Evolutionary conservation across 2,329 filamentous ascomycete genomes (phyloP).

Genomic region (Davidsoniella australis): DNA sequence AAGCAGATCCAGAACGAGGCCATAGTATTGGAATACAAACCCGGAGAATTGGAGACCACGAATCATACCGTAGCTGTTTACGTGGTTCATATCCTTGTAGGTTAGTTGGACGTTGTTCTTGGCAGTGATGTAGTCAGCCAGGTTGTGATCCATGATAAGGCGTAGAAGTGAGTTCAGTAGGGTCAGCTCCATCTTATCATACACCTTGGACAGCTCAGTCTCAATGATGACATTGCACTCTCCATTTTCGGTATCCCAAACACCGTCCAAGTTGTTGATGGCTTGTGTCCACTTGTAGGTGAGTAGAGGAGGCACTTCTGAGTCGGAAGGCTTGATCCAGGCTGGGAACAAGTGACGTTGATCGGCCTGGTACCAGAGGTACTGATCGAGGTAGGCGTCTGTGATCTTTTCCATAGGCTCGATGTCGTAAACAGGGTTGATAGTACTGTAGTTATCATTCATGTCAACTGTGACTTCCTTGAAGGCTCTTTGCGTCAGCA

Average conservation of each 20-base stretch:
- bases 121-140: constrained; percentile 96
- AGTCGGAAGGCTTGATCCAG: constrained; percentile 98
- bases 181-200: constrained; percentile 97
- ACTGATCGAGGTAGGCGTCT: constrained; percentile 95
- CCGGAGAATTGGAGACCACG: constrained; percentile 94
- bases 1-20: constrained; percentile 81
- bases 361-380: constrained; percentile 97
- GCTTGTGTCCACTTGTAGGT: constrained; percentile 99
- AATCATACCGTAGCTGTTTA: constrained; percentile 97
- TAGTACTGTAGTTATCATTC: constrained; percentile 99
- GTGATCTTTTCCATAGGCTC: constrained; percentile 99
- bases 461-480: constrained; percentile 99
- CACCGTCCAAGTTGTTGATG: constrained; percentile 91
- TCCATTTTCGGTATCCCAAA: constrained; percentile 86
- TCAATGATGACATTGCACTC: constrained; percentile 99
- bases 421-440: constrained; percentile 97
- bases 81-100: constrained; percentile 99
- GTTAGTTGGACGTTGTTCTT: constrained; percentile 99
- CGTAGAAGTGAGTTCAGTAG: constrained; percentile 82
- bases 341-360: constrained; percentile 92
- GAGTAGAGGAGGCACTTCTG: constrained; percentile 83
- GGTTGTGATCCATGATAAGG: constrained; percentile 97
- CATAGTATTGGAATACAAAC: constrained; percentile 98
- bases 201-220: constrained; percentile 96
- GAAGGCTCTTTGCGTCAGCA: constrained; percentile 92